These are phyloP conservation scores for Crithidia sp. DNA, from an alignment of 208 protist genomes.

Conservation along the genomic window DNA sequence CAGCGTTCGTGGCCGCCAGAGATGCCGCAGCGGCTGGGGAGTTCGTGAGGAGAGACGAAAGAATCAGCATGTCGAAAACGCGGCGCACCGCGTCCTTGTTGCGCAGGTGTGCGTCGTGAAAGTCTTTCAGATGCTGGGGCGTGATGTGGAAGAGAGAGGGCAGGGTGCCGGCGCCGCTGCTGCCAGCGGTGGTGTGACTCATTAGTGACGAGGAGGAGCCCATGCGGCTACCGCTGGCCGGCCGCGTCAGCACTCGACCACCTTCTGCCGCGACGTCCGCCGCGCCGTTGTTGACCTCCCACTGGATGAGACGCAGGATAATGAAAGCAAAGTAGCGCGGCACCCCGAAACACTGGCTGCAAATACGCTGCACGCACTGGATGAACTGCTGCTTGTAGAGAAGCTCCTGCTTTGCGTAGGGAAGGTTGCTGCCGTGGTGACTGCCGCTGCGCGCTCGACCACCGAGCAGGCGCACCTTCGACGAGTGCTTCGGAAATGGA, in stretches of 20 bases:
- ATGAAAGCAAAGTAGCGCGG: constrained; percentile 86
- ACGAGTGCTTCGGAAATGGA: constrained; percentile 44
- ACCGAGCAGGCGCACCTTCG: constrained; percentile 45
- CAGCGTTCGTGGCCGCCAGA: constrained; percentile 9
- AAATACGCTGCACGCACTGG: constrained; percentile 73
- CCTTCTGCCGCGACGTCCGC: constrained; percentile 1
- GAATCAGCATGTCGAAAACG: constrained; percentile 82
- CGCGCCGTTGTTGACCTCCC: constrained; percentile 26
- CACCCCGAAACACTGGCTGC: constrained; percentile 80
- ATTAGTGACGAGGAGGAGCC: constrained; percentile 36
- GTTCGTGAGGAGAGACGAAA: constrained; percentile 49
- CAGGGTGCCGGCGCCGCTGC: constrained; percentile 16
- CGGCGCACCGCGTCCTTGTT: constrained; percentile 72
- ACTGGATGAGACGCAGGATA: constrained; percentile 62
- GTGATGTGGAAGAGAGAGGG: constrained; percentile 43
- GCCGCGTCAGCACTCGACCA: constrained; percentile 9
- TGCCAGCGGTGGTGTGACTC: constrained; percentile 24
- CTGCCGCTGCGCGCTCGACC: constrained; percentile 30
- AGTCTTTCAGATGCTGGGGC: constrained; percentile 68
- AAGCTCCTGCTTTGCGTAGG: constrained; percentile 60
- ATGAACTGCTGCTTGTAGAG: constrained; percentile 65
- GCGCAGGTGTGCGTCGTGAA: constrained; percentile 77
- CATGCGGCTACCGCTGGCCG: constrained; percentile 19
- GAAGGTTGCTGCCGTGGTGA: constrained; percentile 21
- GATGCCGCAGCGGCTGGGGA: constrained; percentile 23